A percentile compares a stretch with the other conserved stretches of the same genome.
phyloP scores from a whole-genome alignment of 306 rosid genomes.

The Prunus mongolica region DNA sequence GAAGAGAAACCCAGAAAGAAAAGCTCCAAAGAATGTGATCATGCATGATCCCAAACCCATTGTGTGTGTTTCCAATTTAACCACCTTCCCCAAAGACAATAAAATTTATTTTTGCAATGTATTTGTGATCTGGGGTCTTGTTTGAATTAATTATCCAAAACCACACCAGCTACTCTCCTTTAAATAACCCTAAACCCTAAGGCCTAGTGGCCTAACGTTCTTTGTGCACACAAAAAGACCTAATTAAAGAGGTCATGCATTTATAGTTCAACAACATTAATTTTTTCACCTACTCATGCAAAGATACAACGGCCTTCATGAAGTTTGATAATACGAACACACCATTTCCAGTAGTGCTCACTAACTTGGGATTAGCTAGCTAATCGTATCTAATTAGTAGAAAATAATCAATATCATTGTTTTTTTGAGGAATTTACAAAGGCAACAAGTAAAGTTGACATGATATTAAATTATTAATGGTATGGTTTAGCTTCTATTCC shows the following conservation, averaged over 20 bases:
- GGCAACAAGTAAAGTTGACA: not conserved
- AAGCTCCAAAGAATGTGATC: constrained; percentile 16
- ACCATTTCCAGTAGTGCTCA: not conserved
- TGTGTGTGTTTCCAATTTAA: not conserved
- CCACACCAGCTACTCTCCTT: not conserved
- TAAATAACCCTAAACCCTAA: constrained; percentile 10
- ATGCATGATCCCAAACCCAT: not conserved
- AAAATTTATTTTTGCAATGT: not conserved
- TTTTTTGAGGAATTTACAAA: not conserved
- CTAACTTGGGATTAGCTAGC: not conserved
- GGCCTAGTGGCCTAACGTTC: constrained; percentile 10
- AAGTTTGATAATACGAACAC: not conserved
- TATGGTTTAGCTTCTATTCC: not conserved
- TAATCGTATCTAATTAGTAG: not conserved
- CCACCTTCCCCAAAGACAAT: not conserved
- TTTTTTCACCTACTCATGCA: constrained; percentile 24
- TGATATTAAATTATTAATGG: not conserved
- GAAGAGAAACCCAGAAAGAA: constrained; percentile 35
- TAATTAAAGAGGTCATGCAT: not conserved
- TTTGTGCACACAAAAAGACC: not conserved
- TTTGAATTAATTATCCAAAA: not conserved
- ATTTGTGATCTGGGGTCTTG: not conserved
- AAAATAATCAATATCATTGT: not conserved
- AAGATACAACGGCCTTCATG: constrained; percentile 33
- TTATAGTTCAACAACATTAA: constrained; percentile 40